phyloP scores from a whole-genome alignment of 106 monocot species.

The Dendrobium chrysotoxum region DNA sequence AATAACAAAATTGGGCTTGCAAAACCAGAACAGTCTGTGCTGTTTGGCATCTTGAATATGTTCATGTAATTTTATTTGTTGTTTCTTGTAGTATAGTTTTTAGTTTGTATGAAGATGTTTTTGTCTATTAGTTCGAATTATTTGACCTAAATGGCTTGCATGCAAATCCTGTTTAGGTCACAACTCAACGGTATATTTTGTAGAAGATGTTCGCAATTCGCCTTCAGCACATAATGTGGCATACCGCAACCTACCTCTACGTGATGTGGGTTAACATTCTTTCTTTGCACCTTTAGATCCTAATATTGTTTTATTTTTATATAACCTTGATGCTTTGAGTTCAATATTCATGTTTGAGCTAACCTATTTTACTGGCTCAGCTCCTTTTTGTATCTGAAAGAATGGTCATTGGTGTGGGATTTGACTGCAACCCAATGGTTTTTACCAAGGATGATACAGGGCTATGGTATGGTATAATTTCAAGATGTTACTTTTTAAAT shows the following conservation, averaged over 20 bases:
- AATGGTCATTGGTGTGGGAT: slow-evolving; percentile 73
- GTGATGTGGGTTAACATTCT: slow-evolving; percentile 99
- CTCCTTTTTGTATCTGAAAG: slow-evolving; percentile 89
- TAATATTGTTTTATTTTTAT: neutral
- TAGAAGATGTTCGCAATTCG: slow-evolving; percentile 81
- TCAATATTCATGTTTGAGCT: neutral
- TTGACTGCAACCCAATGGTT: slow-evolving; percentile 92
- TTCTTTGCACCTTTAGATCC: slow-evolving; percentile 19
- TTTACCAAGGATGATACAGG: slow-evolving; percentile 82
- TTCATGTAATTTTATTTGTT: neutral
- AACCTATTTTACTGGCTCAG: slow-evolving; percentile 25
- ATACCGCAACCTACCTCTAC: slow-evolving; percentile 85
- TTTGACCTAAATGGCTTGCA: slow-evolving; percentile 1
- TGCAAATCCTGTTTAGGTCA: slow-evolving; percentile 51
- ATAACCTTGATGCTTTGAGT: neutral
- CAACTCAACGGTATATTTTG: slow-evolving; percentile 87
- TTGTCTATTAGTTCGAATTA: slow-evolving; percentile 1
- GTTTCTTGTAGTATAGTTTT: neutral
- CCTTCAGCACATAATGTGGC: slow-evolving; percentile 85
- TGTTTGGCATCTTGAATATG: neutral
- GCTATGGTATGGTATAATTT: slow-evolving; percentile 51
- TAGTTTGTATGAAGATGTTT: neutral
- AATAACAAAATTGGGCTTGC: neutral
- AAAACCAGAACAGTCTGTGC: neutral
- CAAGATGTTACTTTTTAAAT: neutral